phyloP scores from a whole-genome alignment of 129 eudicot genomes.

The Deinandra increscens region DNA sequence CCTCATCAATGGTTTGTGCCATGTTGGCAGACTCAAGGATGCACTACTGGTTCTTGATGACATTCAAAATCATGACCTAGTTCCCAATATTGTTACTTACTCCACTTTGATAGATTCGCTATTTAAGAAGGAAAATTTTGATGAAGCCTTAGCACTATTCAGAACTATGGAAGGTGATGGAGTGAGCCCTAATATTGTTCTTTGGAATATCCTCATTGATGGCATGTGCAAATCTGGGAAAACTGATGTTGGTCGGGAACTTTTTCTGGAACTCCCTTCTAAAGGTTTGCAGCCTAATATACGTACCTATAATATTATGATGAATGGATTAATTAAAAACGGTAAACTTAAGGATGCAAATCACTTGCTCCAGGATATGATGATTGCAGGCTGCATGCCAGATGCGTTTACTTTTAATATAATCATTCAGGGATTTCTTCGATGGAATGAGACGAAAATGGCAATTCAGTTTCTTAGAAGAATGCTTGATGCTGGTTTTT shows the following conservation, averaged over 20 bases:
- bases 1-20: constrained; percentile 30
- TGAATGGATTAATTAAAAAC: constrained; percentile 31
- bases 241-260: constrained; percentile 25
- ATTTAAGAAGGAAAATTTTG: constrained; percentile 20
- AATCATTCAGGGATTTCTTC: constrained; percentile 35
- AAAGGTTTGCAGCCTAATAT: constrained; percentile 34
- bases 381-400: constrained; percentile 37
- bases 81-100: constrained; percentile 35
- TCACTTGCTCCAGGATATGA: constrained; percentile 32
- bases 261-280: constrained; percentile 21
- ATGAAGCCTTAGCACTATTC: constrained; percentile 20
- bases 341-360: constrained; percentile 34
- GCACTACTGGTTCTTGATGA: constrained; percentile 21
- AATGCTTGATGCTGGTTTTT: constrained; percentile 39
- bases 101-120: constrained; percentile 26
- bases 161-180: constrained; percentile 31
- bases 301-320: constrained; percentile 35
- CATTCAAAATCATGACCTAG: neutral
- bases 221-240: constrained; percentile 39
- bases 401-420: constrained; percentile 38
- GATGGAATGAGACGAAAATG: constrained; percentile 22
- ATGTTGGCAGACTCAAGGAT: constrained; percentile 31
- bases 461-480: constrained; percentile 30
- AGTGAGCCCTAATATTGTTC: constrained; percentile 31
- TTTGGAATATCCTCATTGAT: constrained; percentile 34